Base-by-base conservation (phyloP, 257 asterid genomes). In the Forsythia viridissima region DNA sequence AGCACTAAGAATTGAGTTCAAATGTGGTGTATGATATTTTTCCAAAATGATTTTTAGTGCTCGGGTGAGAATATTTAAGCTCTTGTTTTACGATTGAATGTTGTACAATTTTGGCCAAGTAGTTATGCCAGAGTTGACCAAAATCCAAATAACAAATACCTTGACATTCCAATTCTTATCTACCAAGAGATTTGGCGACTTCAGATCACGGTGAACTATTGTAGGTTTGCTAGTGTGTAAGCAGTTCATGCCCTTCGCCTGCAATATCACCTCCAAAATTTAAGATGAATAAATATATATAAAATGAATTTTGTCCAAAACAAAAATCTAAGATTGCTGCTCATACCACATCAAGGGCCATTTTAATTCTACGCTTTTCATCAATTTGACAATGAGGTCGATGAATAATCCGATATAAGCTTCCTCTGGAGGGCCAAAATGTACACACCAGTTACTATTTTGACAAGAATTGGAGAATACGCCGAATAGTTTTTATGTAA, bases 211-310 rank as follows among this genome's bases (percentile, higher is more conserved):
- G 80, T 96, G 99, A 69, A 96, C 99, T 78, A 96, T 92, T 81
- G 98, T 96, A 7, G 99, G 99, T 51, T 80, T 84, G 91, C 99
- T 96, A 44, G 97, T 88, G 86, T 96, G 99, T 74, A 96, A 91
- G 91, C 99, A 96, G 87, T 90, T 94, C 99, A 96, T 96, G 85
- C 98, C 99, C 81, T 84, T 93, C 30, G 99, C 97, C 99, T 96
- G 92, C 83, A 88, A 70, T 63, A 63, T 63, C 40, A 10, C 88
- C 34, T 30, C 34, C 84, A 79, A 74, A 38, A 46, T 55, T 37
- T 37, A 63, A 59, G 24, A 80, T 72, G 30, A 63, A 67, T 61
- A 66, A 77, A 74, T 55, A 80, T 24, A 63, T 30, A 30, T 30
- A 30, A 30, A 30, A 46, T 3, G 38, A 61, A 24, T 24, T 4